Evolutionary conservation across 1,139 yeast genomes (phyloP).

Genomic region (Pichia sp.): DNA sequence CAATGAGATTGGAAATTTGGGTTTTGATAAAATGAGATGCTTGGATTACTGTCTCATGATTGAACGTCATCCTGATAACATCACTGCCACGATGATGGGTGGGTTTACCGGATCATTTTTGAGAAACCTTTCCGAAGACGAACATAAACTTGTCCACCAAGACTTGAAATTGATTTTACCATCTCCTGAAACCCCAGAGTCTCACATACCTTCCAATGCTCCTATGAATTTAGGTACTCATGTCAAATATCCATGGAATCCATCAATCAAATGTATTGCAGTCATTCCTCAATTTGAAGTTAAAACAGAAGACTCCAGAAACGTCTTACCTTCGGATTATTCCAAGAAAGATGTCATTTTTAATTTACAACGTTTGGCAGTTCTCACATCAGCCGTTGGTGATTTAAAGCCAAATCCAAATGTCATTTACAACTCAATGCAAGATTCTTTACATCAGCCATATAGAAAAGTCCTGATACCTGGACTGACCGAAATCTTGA

Average conservation of each 20-base stretch:
- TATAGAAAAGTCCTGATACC: slow-evolving; percentile 88
- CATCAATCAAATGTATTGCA: slow-evolving; percentile 76
- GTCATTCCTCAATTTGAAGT: slow-evolving; percentile 92
- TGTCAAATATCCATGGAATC: slow-evolving; percentile 77
- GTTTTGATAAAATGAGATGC: slow-evolving; percentile 69
- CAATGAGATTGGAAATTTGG: slow-evolving; percentile 69
- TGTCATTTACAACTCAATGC: slow-evolving; percentile 90
- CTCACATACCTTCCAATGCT: slow-evolving; percentile 62
- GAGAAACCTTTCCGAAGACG: slow-evolving; percentile 66
- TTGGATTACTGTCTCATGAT: slow-evolving; percentile 93
- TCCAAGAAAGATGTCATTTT: slow-evolving; percentile 79
- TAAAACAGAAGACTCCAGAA: slow-evolving; percentile 84
- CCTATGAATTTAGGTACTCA: slow-evolving; percentile 88
- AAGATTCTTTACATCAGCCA: slow-evolving; percentile 93
- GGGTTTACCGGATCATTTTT: slow-evolving; percentile 95
- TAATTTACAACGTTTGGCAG: slow-evolving; percentile 74
- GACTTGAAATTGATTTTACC: slow-evolving; percentile 83
- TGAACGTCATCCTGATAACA: slow-evolving; percentile 97
- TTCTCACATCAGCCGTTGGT: slow-evolving; percentile 75
- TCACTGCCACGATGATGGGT: slow-evolving; percentile 98
- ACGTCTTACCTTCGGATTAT: slow-evolving; percentile 77
- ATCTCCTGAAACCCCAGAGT: slow-evolving; percentile 28
- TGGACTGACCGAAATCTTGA: slow-evolving; percentile 74
- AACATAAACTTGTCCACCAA: slow-evolving; percentile 64
- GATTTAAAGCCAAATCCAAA: slow-evolving; percentile 74